Conservation (phyloP, 2,329 filamentous ascomycete species). For the Coniosporium tulheliwenetii region DNA sequence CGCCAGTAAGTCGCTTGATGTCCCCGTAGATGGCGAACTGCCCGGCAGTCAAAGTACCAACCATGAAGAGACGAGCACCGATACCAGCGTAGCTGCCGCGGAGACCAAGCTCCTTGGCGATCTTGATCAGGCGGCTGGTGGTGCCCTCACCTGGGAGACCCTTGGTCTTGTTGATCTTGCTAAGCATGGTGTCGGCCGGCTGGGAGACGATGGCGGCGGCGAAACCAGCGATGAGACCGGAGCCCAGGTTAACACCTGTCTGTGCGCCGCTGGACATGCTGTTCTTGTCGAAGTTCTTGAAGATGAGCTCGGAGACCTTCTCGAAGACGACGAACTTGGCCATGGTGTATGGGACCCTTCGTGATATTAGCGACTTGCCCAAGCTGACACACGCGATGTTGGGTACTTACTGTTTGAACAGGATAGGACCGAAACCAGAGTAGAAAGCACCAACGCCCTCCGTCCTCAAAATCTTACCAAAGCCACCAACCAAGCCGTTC, state of each 20-base stretch:
- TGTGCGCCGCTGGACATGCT: conserved; percentile 50
- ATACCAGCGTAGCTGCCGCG: conserved; percentile 67
- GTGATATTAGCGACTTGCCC: conserved; percentile 6
- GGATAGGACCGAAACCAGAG: conserved; percentile 75
- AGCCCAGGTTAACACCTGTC: conserved; percentile 70
- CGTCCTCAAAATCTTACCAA: conserved; percentile 66
- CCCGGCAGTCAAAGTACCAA: conserved; percentile 59
- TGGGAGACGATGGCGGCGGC: conserved; percentile 77
- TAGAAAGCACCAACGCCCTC: conserved; percentile 82
- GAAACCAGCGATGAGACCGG: conserved; percentile 75
- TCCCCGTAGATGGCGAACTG: conserved; percentile 84
- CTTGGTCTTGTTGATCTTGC: conserved; percentile 93
- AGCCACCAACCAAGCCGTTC: conserved; percentile 61
- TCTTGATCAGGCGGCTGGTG: conserved; percentile 69
- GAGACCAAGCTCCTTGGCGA: conserved; percentile 70
- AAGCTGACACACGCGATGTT: too few species aligned
- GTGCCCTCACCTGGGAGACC: conserved; percentile 76
- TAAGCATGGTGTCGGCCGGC: conserved; percentile 85
- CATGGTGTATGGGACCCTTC: conserved; percentile 81
- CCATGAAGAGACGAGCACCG: conserved; percentile 62
- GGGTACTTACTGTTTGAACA: conserved; percentile 54
- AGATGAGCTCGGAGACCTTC: conserved; percentile 67
- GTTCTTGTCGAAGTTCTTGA: conserved; percentile 53
- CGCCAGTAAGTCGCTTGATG: conserved; percentile 45
- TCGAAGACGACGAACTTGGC: conserved; percentile 91